Conservation (phyloP, 805 yeast species). For the Yamadazyma nakazawae region DNA sequence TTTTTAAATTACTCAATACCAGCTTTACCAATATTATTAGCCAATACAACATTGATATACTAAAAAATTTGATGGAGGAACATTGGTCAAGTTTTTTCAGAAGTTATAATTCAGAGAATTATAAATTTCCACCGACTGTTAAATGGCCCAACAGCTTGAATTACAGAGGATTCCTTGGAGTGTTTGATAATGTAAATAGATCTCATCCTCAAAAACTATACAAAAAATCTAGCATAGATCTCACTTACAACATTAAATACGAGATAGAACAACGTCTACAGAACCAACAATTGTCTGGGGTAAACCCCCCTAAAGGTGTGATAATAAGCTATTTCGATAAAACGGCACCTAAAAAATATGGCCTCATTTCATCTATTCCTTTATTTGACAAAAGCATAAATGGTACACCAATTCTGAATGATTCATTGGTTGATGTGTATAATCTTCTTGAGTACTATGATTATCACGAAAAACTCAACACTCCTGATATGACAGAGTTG, state of each 20-base stretch:
- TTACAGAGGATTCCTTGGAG: constrained; percentile 34
- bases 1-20: constrained; percentile 27
- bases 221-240: constrained; percentile 27
- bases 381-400: constrained; percentile 3
- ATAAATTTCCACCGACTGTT: constrained; percentile 20
- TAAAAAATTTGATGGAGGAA: constrained; percentile 17
- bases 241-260: constrained; percentile 12
- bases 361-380: constrained; percentile 21
- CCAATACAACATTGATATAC: constrained; percentile 16
- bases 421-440: constrained; percentile 21
- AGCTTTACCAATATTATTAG: constrained; percentile 18
- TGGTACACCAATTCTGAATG: constrained; percentile 7
- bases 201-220: constrained; percentile 11
- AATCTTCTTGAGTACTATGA: constrained; percentile 32
- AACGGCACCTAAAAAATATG: constrained; percentile 28
- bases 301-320: constrained; percentile 21
- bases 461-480: constrained; percentile 23
- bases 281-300: not conserved
- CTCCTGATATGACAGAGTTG: constrained; percentile 15
- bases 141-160: constrained; percentile 37
- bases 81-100: constrained; percentile 30
- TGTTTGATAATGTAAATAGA: constrained; percentile 16
- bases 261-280: constrained; percentile 21
- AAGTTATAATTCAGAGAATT: constrained; percentile 22
- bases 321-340: constrained; percentile 27